phyloP scores from a whole-genome alignment of 306 rosid genomes.

The Gynostemma pentaphyllum region DNA sequence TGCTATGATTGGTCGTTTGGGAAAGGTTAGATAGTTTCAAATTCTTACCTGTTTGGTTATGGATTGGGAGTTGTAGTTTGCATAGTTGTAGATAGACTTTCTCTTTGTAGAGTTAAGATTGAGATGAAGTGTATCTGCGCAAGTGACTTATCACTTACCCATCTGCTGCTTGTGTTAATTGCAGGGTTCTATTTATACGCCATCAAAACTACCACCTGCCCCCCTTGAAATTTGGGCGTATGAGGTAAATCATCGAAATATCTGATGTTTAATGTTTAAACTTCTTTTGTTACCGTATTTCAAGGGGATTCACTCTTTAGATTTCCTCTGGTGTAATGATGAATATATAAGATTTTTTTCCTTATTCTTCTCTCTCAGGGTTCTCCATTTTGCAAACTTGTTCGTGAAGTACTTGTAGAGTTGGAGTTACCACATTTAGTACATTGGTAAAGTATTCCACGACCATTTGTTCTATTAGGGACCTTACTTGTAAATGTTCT shows the following conservation, averaged over 20 bases:
- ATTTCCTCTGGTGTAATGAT: background rate
- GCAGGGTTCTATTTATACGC: conserved; percentile 66
- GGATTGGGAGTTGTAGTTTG: background rate
- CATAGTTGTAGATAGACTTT: background rate
- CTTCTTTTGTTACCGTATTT: background rate
- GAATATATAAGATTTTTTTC: background rate
- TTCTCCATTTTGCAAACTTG: conserved; percentile 95
- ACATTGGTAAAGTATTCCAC: conserved; percentile 28
- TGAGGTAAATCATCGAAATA: conserved; percentile 38
- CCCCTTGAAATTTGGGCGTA: conserved; percentile 92
- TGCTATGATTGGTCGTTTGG: conserved; percentile 54
- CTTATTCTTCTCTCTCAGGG: conserved; percentile 40
- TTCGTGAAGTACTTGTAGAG: conserved; percentile 85
- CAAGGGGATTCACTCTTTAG: too few species aligned
- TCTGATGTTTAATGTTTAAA: background rate
- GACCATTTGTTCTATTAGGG: background rate
- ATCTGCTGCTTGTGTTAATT: background rate
- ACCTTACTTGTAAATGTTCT: background rate
- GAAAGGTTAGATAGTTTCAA: conserved; percentile 41
- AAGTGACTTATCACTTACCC: background rate
- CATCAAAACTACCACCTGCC: conserved; percentile 73
- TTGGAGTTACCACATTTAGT: conserved; percentile 85
- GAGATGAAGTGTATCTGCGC: background rate
- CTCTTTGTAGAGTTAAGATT: background rate
- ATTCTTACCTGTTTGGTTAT: background rate